phyloP scores from a whole-genome alignment of 2,329 filamentous ascomycete genomes.

The Rhynchosporium agropyri region DNA sequence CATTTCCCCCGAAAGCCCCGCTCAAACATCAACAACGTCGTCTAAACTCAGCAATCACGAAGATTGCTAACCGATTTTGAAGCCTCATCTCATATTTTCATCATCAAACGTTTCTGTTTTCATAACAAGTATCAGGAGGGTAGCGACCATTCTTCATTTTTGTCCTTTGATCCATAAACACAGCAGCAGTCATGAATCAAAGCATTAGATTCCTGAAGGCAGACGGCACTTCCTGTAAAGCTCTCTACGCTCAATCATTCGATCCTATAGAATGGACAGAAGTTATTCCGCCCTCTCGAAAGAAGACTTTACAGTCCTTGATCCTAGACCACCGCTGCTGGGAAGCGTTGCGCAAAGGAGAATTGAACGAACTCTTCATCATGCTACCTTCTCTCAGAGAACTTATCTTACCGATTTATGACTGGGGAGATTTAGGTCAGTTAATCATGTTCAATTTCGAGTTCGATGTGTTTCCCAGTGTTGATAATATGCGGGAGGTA shows the following conservation, averaged over 20 bases:
- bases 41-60: too few species aligned
- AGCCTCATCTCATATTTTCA: too few species aligned
- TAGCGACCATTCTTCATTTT: too few species aligned
- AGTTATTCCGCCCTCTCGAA: constrained; percentile 11
- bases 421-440: constrained; percentile 12
- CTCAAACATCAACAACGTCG: too few species aligned
- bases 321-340: constrained; percentile 17
- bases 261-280: constrained; percentile 11
- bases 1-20: too few species aligned
- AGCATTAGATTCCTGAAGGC: constrained; percentile 12
- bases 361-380: constrained; percentile 9
- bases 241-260: constrained; percentile 11
- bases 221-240: constrained; percentile 8
- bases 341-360: constrained; percentile 9
- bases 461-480: too few species aligned
- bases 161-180: too few species aligned
- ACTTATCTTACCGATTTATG: constrained; percentile 9
- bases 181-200: constrained; percentile 1
- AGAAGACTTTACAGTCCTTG: not conserved
- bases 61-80: too few species aligned
- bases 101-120: too few species aligned
- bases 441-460: too few species aligned
- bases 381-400: not conserved
- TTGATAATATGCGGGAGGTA: not conserved
- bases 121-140: too few species aligned